Evolutionary conservation across 192 early-diverging fungal species (phyloP).

Genomic region (Radiomyces spectabilis): DNA sequence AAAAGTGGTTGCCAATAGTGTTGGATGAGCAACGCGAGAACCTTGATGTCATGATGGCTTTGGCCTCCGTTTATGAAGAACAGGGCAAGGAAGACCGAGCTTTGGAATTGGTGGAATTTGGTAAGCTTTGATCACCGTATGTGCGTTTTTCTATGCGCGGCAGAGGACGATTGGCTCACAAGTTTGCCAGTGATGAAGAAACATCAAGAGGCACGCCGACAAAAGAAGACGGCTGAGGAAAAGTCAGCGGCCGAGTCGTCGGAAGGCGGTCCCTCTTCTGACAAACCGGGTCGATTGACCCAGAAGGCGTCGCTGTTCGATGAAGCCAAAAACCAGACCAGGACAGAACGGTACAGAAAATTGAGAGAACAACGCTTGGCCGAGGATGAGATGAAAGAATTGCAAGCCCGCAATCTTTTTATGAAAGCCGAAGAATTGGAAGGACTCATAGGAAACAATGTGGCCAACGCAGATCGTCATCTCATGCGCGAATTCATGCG

Average conservation of each 20-base stretch:
- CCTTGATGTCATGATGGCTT: constrained; percentile 54
- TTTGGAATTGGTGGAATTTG: constrained; percentile 38
- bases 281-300: neutral
- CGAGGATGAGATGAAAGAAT: constrained; percentile 4
- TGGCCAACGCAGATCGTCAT: neutral
- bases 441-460: neutral
- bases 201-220: constrained; percentile 2
- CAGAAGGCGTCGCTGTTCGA: constrained; percentile 16
- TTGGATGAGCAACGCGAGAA: constrained; percentile 56
- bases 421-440: constrained; percentile 2
- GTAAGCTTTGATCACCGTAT: too few relatives aligned
- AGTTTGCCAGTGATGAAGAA: constrained; percentile 11
- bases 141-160: too few relatives aligned
- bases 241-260: too few relatives aligned
- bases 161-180: too few relatives aligned
- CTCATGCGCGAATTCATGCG: constrained; percentile 17
- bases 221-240: neutral
- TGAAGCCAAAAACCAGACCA: neutral
- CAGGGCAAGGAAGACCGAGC: constrained; percentile 51
- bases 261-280: too few relatives aligned
- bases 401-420: neutral
- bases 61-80: constrained; percentile 70
- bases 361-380: neutral
- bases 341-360: neutral
- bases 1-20: constrained; percentile 27